These are phyloP conservation scores for Mortierella hygrophila DNA, from an alignment of 192 early-diverging fungal genomes.

Conservation along the genomic window DNA sequence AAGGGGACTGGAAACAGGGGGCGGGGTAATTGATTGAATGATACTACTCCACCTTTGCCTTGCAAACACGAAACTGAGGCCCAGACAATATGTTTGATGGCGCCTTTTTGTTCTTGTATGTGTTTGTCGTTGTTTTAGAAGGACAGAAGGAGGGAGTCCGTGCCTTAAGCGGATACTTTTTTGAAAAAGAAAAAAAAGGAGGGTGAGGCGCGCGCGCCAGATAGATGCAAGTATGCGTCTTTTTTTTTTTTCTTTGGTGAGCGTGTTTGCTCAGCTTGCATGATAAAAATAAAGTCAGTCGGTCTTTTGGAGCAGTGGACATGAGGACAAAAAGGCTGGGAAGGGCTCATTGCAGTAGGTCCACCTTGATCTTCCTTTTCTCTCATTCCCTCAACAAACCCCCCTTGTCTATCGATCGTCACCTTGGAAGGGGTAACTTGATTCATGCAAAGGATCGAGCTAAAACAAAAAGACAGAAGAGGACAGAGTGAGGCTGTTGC, in stretches of 20 bases:
- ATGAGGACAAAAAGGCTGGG: not conserved
- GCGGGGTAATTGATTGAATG: not conserved
- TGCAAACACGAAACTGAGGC: not conserved
- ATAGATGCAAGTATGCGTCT: not conserved
- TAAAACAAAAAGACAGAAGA: too few species aligned
- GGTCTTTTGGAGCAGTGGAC: not conserved
- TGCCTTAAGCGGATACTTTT: not conserved
- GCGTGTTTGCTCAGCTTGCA: slow-evolving; percentile 5
- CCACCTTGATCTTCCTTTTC: not conserved
- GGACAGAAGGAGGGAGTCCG: not conserved
- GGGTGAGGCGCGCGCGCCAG: not conserved
- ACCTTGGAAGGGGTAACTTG: too few species aligned
- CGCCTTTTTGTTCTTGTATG: not conserved
- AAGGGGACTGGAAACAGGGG: not conserved
- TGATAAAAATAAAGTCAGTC: not conserved
- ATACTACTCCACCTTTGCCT: not conserved
- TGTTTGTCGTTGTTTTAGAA: not conserved
- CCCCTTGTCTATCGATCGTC: not conserved
- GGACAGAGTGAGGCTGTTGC: too few species aligned
- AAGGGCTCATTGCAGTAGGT: not conserved
- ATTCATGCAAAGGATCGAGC: too few species aligned
- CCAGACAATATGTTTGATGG: not conserved
- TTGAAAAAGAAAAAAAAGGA: not conserved
- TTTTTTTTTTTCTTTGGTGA: not conserved
- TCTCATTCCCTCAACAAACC: not conserved